Base-by-base conservation (phyloP, 2,329 filamentous ascomycete species). In the Hypoxylon sp. region DNA sequence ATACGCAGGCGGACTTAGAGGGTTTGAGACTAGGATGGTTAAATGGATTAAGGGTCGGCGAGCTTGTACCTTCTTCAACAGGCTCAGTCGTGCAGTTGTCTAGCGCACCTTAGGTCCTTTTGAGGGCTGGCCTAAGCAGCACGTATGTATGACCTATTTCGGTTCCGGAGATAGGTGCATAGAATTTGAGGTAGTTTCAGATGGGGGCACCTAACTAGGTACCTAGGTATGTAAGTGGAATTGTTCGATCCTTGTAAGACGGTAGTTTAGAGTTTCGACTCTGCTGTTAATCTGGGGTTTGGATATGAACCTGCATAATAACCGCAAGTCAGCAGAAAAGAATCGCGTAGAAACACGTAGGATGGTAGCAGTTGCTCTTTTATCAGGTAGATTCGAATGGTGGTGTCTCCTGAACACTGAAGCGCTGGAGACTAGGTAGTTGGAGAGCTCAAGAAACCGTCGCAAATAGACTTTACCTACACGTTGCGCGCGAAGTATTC, bases 91-190 rank as follows among this genome's bases (percentile, higher is more conserved):
- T 44, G 28, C 20, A 44, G 42, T n/a, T 36, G 9, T 50, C 44
- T 64, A 57, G 52, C 48, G 42, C 33, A 64, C 51, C 61, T 64
- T 48, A 33, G 45, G 52, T 45, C 18, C 20, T 56, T 57, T 50
- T 52, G 18, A 48, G 44, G 4, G 44, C 36, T 33, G 7, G 46
- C 18, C 28, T 57, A 56, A 16, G 46, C 18, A 61, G 36, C 28
- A 26, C 42, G 36, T 28, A 46, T 9, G 30, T 28, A 38, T 26
- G 4, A 12, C 8, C 33, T 44, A 55, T 42, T 8, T 46, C 45
- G 28, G 40, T 16, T 61, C 55, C 52, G 65, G 30, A 38, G 50
- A 22, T 45, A 54, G 50, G 33, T 52, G 61, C 53, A 61, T 61
- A 56, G 56, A 50, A 45, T 59, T 61, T 24, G 49, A 52, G 48